Conservation (phyloP, 2,329 filamentous ascomycete species). For the Parascedosporium putredinis region DNA sequence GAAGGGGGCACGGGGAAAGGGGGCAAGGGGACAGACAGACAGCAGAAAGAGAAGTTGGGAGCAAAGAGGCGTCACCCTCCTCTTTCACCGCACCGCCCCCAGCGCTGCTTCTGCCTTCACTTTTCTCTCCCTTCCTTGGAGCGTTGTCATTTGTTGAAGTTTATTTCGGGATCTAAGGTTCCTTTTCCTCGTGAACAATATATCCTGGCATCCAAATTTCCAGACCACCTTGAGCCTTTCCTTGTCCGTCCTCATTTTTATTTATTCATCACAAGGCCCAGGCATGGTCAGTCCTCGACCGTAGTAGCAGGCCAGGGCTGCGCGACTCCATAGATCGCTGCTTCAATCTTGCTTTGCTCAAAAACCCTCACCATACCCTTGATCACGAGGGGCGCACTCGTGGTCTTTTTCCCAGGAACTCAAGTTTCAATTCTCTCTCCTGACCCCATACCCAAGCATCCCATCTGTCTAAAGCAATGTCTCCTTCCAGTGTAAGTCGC, state of each 20-base stretch:
- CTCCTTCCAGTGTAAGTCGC: conserved; percentile 7
- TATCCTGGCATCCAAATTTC: neutral
- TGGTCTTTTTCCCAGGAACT: no score
- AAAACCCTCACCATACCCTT: neutral
- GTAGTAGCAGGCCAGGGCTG: neutral
- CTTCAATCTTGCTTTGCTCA: neutral
- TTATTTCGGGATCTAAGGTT: conserved; percentile 4
- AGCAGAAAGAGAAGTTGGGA: conserved; percentile 16
- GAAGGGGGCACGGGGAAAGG: no score
- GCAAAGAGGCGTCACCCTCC: conserved; percentile 10
- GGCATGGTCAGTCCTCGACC: neutral
- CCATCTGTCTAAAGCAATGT: neutral
- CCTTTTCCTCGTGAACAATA: conserved; percentile 1
- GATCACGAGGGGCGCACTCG: no score
- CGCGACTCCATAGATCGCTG: neutral
- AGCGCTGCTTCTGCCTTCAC: conserved; percentile 12
- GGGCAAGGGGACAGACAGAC: conserved; percentile 10
- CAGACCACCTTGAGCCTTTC: no score
- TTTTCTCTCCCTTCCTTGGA: neutral
- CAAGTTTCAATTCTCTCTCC: no score
- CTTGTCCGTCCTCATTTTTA: neutral
- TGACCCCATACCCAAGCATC: no score
- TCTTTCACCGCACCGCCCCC: conserved; percentile 10
- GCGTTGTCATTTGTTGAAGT: neutral
- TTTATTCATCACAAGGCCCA: neutral